These are phyloP conservation scores for Balansia obtecta DNA, from an alignment of 2,329 filamentous ascomycete genomes.

Conservation along the genomic window DNA sequence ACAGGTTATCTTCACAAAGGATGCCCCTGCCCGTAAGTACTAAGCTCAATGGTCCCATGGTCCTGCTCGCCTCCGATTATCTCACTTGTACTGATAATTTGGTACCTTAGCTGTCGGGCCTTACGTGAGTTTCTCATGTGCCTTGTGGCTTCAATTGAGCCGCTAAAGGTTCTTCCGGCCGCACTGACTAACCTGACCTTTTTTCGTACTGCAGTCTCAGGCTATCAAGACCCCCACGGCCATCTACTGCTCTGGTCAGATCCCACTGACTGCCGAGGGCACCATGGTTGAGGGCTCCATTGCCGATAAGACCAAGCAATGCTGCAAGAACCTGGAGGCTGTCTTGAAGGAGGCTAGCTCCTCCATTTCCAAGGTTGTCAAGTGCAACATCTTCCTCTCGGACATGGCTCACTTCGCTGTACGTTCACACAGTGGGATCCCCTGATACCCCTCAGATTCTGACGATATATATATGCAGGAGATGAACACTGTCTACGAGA, in stretches of 20 bases:
- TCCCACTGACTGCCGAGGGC: constrained; percentile 51
- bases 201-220: constrained; percentile 36
- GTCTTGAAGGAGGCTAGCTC: constrained; percentile 76
- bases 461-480: constrained; percentile 28
- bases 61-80: neutral
- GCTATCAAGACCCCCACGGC: constrained; percentile 52
- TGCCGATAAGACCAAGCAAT: constrained; percentile 48
- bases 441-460: neutral
- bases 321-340: constrained; percentile 67
- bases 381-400: constrained; percentile 82
- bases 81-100: constrained; percentile 1
- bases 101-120: constrained; percentile 41
- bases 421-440: constrained; percentile 13
- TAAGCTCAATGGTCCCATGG: too few relatives aligned
- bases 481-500: constrained; percentile 78
- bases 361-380: constrained; percentile 68
- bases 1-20: constrained; percentile 42
- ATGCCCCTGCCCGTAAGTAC: constrained; percentile 44
- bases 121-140: constrained; percentile 37
- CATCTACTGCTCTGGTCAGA: constrained; percentile 60
- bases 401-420: constrained; percentile 81
- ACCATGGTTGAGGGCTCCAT: constrained; percentile 46
- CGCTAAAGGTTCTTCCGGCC: neutral
- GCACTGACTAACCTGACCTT: neutral
- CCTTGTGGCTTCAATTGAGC: neutral